phyloP scores from a whole-genome alignment of 805 yeast species.

The Metschnikowia gelsemii region DNA sequence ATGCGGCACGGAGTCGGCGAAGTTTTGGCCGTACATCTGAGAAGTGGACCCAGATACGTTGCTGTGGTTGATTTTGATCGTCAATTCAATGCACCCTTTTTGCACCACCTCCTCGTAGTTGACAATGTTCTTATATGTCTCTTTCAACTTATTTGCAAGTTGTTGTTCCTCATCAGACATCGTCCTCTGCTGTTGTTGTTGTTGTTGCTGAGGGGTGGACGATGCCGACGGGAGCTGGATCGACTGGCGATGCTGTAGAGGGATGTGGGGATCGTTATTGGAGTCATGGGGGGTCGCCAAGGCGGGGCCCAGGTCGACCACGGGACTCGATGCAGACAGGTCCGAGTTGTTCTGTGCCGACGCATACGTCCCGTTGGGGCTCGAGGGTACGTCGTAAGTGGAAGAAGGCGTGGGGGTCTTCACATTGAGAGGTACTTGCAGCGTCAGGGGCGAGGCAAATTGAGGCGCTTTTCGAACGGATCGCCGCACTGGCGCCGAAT shows the following conservation, averaged over 20 bases:
- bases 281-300: constrained; percentile 7
- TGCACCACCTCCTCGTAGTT: constrained; percentile 67
- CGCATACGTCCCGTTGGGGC: constrained; percentile 34
- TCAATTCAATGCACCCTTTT: constrained; percentile 61
- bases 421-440: constrained; percentile 12
- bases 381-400: constrained; percentile 42
- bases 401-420: constrained; percentile 44
- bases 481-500: constrained; percentile 9
- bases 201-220: constrained; percentile 8
- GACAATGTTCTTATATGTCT: constrained; percentile 68
- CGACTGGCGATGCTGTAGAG: constrained; percentile 17
- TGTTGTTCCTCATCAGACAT: constrained; percentile 63
- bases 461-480: constrained; percentile 18
- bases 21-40: constrained; percentile 19
- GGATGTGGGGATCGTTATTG: constrained; percentile 12
- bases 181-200: constrained; percentile 24
- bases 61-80: constrained; percentile 47
- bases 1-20: constrained; percentile 12
- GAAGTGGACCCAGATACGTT: constrained; percentile 37
- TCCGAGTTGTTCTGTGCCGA: constrained; percentile 37
- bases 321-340: constrained; percentile 40
- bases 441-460: constrained; percentile 18
- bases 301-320: constrained; percentile 21
- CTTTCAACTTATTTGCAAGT: constrained; percentile 68
- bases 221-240: constrained; percentile 11